Percentiles rank a stretch among this genome's conserved stretches.
Evolutionary conservation across 1,139 yeast genomes (phyloP).

Genomic region (Yamadazyma diddensiae): DNA sequence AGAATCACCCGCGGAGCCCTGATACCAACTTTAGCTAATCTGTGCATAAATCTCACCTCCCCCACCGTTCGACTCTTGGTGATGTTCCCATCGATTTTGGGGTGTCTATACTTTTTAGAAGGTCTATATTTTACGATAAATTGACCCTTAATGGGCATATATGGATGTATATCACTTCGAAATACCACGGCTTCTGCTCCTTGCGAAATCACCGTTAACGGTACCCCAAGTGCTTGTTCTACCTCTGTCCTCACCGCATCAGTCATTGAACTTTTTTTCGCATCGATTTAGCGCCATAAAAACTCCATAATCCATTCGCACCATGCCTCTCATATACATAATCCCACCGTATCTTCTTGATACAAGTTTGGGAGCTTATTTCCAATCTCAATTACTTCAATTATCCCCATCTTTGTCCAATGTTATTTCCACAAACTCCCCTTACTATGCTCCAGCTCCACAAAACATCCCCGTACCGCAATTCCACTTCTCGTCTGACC

Average conservation of each 20-base stretch:
- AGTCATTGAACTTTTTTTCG: constrained; percentile 31
- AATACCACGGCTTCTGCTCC: constrained; percentile 96
- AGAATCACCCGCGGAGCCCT: constrained; percentile 68
- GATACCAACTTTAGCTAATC: constrained; percentile 54
- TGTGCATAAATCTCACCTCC: constrained; percentile 76
- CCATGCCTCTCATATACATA: constrained; percentile 28
- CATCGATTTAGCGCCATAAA: constrained; percentile 3
- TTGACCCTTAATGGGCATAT: constrained; percentile 21
- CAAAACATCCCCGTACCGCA: constrained; percentile 6
- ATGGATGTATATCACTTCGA: constrained; percentile 66
- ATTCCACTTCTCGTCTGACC: constrained; percentile 29
- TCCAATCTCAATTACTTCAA: constrained; percentile 23
- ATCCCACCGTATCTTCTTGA: constrained; percentile 46
- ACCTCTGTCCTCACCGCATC: constrained; percentile 40
- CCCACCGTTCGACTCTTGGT: constrained; percentile 80
- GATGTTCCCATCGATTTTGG: constrained; percentile 68
- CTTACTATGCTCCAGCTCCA: constrained; percentile 1
- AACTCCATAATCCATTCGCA: background rate
- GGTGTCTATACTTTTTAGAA: constrained; percentile 84
- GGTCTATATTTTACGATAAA: constrained; percentile 86
- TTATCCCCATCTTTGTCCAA: constrained; percentile 31
- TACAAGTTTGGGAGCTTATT: constrained; percentile 34
- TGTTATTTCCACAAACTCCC: constrained; percentile 4
- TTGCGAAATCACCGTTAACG: constrained; percentile 64
- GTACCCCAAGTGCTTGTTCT: constrained; percentile 43